Base-by-base conservation (phyloP, 2,329 filamentous ascomycete species). In the Raffaelea ambrosiae region DNA sequence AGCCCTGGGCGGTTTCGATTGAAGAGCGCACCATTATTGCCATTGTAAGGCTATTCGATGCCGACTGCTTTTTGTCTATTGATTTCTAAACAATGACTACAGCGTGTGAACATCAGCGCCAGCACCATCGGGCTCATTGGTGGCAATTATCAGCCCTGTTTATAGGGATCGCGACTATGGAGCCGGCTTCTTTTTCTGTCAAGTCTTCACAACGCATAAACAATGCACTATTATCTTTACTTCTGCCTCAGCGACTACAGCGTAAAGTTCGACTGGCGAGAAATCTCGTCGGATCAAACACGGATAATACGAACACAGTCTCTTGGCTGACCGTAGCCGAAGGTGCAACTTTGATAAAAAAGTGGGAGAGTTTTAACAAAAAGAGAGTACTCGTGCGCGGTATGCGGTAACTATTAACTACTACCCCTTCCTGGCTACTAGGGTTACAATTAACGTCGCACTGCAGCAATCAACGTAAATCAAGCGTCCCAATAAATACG, bases 191-290 rank as follows among this genome's bases (percentile, higher is more conserved):
- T 43, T 14, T 10, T 51, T 51, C 18, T 31, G 48, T 19, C 49
- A 49, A 18, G 40, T 51, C 0, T 58, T 79, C 9, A 69, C 70
- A 0, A 76, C 72, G 19, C 75, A 76, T n/a, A n/a, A n/a, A n/a
- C n/a, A 57, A 73, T 77, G 45, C 36, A 72, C 73, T 29, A 72
- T 80, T 43, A 59, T 80, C 33, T 80, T 39, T 72, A 64, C 67
- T 29, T 63, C 77, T 40, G 67, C 67, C 41, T 61, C 76, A 56
- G 73, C 71, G 35, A 60, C 63, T 46, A 47, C 16, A 53, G 50
- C 11, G 65, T 67, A 4, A 47, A 60, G 0, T 63, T 77, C 49
- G 48, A 57, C 0, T 81, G 77, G 72, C 74, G 72, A 72, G 71
- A 71, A 2, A 72, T 70, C 50, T 60, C 57, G 63, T 69, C 5